Conservation (phyloP, 148 eudicot genomes). For the Rheum nobile region DNA sequence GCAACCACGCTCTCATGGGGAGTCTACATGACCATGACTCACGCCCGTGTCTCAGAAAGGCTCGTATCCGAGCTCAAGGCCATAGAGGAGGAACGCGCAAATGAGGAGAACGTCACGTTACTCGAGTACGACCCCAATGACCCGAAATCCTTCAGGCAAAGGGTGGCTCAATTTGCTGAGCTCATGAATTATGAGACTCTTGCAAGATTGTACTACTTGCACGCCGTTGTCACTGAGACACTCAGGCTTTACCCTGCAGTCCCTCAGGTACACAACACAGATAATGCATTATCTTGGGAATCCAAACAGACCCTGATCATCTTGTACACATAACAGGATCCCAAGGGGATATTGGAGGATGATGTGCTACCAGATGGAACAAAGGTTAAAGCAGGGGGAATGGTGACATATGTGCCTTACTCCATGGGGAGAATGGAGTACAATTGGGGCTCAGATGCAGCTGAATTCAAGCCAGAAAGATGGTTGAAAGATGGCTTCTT, state of each 20-base stretch:
- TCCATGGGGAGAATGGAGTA: slow-evolving; percentile 99
- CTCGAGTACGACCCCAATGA: slow-evolving; percentile 32
- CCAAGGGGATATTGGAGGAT: slow-evolving; percentile 78
- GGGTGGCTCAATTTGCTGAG: slow-evolving; percentile 51
- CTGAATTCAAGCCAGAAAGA: slow-evolving; percentile 75
- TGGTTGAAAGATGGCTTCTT: slow-evolving; percentile 90
- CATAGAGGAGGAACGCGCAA: slow-evolving; percentile 55
- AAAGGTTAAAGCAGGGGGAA: slow-evolving; percentile 86
- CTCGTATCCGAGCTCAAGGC: slow-evolving; percentile 52
- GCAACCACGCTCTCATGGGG: slow-evolving; percentile 97
- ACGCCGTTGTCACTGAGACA: slow-evolving; percentile 92
- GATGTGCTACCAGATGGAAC: slow-evolving; percentile 92
- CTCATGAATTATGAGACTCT: slow-evolving; percentile 66
- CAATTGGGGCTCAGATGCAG: slow-evolving; percentile 93
- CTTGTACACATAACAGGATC: slow-evolving; percentile 39
- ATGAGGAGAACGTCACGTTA: slow-evolving; percentile 48
- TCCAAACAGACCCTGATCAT: background rate
- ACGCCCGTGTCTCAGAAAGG: slow-evolving; percentile 48
- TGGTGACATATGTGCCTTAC: slow-evolving; percentile 98
- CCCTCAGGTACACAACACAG: slow-evolving; percentile 98
- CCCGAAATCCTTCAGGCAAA: slow-evolving; percentile 36
- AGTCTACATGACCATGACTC: slow-evolving; percentile 67
- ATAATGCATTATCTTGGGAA: no score
- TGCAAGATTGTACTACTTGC: slow-evolving; percentile 58
- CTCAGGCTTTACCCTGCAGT: slow-evolving; percentile 94